phyloP scores from a whole-genome alignment of 169 alveolate species.

The Cryptosporidium ubiquitum region DNA sequence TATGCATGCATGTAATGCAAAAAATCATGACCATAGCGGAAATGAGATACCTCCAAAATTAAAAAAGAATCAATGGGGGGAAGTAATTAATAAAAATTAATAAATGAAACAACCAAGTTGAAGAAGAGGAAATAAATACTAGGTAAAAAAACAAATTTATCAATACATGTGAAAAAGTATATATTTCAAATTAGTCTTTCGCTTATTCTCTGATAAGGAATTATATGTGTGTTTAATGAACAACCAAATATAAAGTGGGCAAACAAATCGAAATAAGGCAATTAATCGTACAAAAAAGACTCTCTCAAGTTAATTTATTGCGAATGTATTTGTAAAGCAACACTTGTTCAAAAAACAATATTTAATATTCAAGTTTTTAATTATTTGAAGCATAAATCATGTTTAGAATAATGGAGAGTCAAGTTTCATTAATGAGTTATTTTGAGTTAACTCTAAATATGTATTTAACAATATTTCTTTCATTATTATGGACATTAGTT shows the following conservation, averaged over 20 bases:
- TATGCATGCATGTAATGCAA: neutral
- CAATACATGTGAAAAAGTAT: neutral
- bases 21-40: neutral
- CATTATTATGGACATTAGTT: conserved; percentile 20
- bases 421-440: conserved; percentile 6
- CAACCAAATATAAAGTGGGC: neutral
- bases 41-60: neutral
- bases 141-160: no score
- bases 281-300: no score
- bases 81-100: neutral
- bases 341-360: neutral
- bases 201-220: neutral
- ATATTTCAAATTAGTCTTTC: neutral
- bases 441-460: neutral
- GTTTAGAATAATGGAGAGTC: conserved; percentile 1
- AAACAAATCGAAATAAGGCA: no score
- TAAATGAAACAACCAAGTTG: neutral
- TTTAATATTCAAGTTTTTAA: neutral
- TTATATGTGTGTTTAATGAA: neutral
- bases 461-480: conserved; percentile 11
- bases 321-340: neutral
- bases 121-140: neutral
- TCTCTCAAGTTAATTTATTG: neutral
- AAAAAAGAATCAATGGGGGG: neutral
- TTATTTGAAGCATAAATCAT: neutral